Base-by-base conservation (phyloP, 2,329 filamentous ascomycete species). In the Neopestalotiopsis sp. region DNA sequence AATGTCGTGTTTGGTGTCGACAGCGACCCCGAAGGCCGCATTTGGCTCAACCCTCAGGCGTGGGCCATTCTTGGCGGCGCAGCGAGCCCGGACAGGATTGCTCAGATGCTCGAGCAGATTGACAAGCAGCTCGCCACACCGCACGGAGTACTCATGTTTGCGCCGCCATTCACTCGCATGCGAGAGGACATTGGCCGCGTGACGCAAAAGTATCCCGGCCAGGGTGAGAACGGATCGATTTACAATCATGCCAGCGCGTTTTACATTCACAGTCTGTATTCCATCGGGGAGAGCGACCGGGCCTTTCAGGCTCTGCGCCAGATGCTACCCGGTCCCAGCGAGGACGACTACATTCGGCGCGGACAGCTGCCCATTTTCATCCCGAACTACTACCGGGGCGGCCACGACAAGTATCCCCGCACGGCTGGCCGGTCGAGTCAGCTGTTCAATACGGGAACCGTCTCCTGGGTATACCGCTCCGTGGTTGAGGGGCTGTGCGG, bases 201-300 rank as follows among this genome's bases (percentile, higher is more conserved):
- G 14, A 88, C 87, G 69, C 86, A 89, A 74, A 89, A 89, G 76
- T 87, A 85, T 68, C 83, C 86, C 2, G 87, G 87, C 2, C 86
- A 86, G 59, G 87, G 83, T n/a, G 87, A 89, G 76, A 89, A 89
- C 74, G 87, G 81, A 0, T 84, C 85, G 30, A 85, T 89, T 20
- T 89, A 89, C 76, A 89, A 88, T 78, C 87, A 89, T 74, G 86
- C 87, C 0, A 83, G 81, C 40, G 82, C 84, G 12, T 89, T 88
- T 74, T 89, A 87, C 76, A 81, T 86, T 62, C 84, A 87, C 79
- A 83, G 83, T 12, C 75, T 89, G 30, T 88, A 89, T 77, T 80
- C 78, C 30, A 81, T 87, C 70, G 82, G 81, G 28, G 78, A 87
- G 70, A 76, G 77, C 1, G 86, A 88, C 68, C 82, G 85, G 17